Conservation (phyloP, 2,329 filamentous ascomycete genomes). For the Trichophyton simii region DNA sequence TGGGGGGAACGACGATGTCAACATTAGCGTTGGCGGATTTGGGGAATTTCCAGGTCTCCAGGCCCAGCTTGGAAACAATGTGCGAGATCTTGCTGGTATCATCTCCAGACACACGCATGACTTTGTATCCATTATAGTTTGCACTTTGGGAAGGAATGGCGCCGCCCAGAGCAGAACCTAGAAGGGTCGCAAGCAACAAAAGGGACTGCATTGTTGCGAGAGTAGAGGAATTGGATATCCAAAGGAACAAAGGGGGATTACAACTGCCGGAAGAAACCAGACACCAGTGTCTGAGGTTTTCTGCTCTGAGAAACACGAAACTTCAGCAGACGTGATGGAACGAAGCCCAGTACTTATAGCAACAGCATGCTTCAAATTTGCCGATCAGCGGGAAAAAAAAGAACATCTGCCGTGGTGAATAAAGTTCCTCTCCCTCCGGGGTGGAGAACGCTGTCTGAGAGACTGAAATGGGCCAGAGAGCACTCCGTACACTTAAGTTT, state of each 20-base stretch:
- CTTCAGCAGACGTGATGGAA: background rate
- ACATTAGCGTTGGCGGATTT: slow-evolving; percentile 19
- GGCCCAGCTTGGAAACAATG: slow-evolving; percentile 12
- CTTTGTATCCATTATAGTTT: slow-evolving; percentile 16
- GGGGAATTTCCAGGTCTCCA: slow-evolving; percentile 14
- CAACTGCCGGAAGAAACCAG: background rate
- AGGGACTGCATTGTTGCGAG: slow-evolving; percentile 10
- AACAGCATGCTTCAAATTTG: background rate
- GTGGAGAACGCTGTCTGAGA: background rate
- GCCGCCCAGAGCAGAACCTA: slow-evolving; percentile 9
- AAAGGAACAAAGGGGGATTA: background rate
- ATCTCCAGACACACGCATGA: slow-evolving; percentile 14
- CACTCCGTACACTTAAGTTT: background rate
- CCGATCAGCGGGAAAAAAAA: slow-evolving; percentile 1
- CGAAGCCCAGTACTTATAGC: background rate
- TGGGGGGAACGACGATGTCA: slow-evolving; percentile 33
- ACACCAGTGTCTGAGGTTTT: background rate
- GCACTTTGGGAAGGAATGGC: slow-evolving; percentile 3
- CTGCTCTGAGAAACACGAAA: background rate
- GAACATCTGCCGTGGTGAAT: background rate
- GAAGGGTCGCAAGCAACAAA: slow-evolving; percentile 9
- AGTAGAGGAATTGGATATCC: background rate
- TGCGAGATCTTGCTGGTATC: slow-evolving; percentile 9
- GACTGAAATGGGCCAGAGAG: background rate
- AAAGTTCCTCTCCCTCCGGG: background rate